Conservation (phyloP, 2,329 filamentous ascomycete species). For the Aspergillus japonicus region DNA sequence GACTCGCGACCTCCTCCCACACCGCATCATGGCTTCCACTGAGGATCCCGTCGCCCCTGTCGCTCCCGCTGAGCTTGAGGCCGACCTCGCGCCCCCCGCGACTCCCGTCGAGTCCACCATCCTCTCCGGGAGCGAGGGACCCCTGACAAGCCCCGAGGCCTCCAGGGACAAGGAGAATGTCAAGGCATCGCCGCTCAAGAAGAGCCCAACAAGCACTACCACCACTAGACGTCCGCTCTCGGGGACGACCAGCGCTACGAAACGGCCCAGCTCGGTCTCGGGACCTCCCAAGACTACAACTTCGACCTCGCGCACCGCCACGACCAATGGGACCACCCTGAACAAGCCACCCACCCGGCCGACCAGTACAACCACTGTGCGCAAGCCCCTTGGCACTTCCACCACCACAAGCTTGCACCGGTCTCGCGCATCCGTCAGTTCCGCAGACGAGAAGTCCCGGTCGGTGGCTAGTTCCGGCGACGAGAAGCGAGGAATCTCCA, state of each 20-base stretch:
- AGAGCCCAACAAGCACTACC: constrained; percentile 22
- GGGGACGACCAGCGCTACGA: constrained; percentile 33
- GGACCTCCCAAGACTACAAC: constrained; percentile 30
- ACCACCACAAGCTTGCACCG: constrained; percentile 41
- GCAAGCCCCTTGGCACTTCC: constrained; percentile 38
- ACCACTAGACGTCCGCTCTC: constrained; percentile 36
- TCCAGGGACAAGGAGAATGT: constrained; percentile 35
- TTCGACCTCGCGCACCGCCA: constrained; percentile 28
- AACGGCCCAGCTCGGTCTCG: constrained; percentile 38
- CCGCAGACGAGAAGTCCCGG: constrained; percentile 43
- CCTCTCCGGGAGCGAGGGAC: constrained; percentile 35
- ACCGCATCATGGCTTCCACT: constrained; percentile 32
- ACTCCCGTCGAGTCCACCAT: constrained; percentile 36
- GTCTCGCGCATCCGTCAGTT: constrained; percentile 44
- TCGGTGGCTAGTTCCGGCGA: constrained; percentile 46
- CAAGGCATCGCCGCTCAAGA: constrained; percentile 35
- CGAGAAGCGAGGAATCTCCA: constrained; percentile 44
- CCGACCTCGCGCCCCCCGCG: constrained; percentile 33
- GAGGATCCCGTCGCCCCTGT: constrained; percentile 32
- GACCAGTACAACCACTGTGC: constrained; percentile 30
- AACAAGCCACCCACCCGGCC: constrained; percentile 48
- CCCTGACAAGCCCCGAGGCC: constrained; percentile 36
- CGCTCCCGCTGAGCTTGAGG: constrained; percentile 27
- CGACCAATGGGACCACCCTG: constrained; percentile 39
- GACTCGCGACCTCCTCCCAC: background rate